These are phyloP conservation scores for Suillus variegatus DNA, from an alignment of 768 basidiomycete species.

Conservation along the genomic window DNA sequence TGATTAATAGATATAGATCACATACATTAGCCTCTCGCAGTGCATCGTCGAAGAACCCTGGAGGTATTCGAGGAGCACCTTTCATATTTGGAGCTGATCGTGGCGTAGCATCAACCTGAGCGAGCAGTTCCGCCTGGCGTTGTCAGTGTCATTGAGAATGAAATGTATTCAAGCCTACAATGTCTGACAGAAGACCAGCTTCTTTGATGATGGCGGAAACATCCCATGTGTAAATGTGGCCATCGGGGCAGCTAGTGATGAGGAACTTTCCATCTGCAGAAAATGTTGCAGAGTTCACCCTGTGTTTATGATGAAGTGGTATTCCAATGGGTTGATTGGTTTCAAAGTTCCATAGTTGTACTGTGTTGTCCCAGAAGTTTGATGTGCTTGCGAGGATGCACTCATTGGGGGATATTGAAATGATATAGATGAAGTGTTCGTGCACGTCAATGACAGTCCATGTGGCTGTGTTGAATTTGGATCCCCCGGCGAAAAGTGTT, in stretches of 20 bases:
- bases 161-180: neutral
- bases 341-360: no score
- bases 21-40: neutral
- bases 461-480: no score
- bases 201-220: neutral
- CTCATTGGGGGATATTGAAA: no score
- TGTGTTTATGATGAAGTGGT: neutral
- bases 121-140: neutral
- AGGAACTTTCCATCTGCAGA: neutral
- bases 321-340: neutral
- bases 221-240: neutral
- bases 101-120: neutral
- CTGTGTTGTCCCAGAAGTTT: no score
- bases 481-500: neutral
- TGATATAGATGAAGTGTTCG: no score
- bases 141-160: neutral
- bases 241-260: neutral
- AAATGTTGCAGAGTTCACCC: neutral
- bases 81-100: neutral
- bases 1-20: neutral
- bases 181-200: neutral
- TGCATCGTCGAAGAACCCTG: neutral
- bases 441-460: neutral
- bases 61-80: neutral
- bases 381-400: no score